Evolutionary conservation across 192 early-diverging fungal species (phyloP).

Genomic region (Podila verticillata): DNA sequence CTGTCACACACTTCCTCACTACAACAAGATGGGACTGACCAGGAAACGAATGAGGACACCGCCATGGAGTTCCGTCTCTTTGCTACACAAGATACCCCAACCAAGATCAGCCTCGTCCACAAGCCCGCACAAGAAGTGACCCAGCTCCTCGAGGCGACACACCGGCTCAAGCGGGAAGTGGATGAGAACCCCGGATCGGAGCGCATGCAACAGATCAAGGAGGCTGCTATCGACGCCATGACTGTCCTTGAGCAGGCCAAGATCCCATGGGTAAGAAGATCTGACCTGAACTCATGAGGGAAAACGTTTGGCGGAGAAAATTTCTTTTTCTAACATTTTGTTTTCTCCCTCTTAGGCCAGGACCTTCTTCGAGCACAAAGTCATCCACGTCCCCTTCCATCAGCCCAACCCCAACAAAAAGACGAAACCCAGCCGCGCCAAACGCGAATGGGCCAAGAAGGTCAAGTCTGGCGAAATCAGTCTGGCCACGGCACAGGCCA

Average conservation of each 20-base stretch:
- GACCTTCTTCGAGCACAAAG: conserved; percentile 40
- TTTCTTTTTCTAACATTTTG: neutral
- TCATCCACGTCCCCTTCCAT: conserved; percentile 25
- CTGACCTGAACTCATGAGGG: neutral
- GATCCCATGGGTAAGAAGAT: conserved; percentile 32
- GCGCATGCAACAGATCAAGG: conserved; percentile 28
- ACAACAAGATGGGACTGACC: neutral
- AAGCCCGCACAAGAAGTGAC: conserved; percentile 10
- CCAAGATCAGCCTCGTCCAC: conserved; percentile 5
- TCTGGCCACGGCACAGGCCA: conserved; percentile 7
- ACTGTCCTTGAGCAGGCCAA: conserved; percentile 15
- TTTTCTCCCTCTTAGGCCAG: conserved; percentile 7
- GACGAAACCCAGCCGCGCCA: conserved; percentile 31
- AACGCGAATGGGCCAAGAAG: conserved; percentile 51
- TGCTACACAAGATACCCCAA: conserved; percentile 39
- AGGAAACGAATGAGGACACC: conserved; percentile 8
- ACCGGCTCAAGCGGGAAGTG: conserved; percentile 17
- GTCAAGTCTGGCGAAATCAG: conserved; percentile 28
- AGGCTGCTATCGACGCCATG: conserved; percentile 24
- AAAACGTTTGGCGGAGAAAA: neutral
- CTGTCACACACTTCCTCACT: neutral
- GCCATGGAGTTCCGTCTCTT: conserved; percentile 43
- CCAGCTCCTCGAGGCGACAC: neutral
- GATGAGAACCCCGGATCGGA: conserved; percentile 33
- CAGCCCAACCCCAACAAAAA: neutral